Base-by-base conservation (phyloP, 768 basidiomycete genomes). In the Pisolithus albus region DNA sequence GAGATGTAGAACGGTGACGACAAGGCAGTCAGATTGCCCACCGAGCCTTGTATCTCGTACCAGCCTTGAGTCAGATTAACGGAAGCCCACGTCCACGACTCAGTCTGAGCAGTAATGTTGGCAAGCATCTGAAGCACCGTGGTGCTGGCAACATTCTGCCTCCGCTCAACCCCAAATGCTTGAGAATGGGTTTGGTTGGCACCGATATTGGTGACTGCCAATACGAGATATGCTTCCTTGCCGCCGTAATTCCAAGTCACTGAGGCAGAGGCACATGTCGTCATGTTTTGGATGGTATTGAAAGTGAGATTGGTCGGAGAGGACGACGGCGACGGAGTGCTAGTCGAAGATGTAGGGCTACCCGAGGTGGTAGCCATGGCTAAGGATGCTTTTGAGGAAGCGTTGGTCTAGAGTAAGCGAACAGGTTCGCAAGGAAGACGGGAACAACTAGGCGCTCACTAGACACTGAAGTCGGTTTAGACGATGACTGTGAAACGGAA, bases 41-140 rank as follows among this genome's bases (percentile, higher is more conserved):
- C 11, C 5, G 53, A 21, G 30, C 64, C 72, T 46, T 56, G 46
- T 41, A 75, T 45, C 11, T 55, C 42, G 57, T 84, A 84, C 72
- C 70, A 74, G 4, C 82, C 82, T 48, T 70, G 63, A 0, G 75
- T 61, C 21, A 81, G 62, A 52, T 70, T 69, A 45, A 84, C 79
- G 2, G 64, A 42, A 1, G 61, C 4, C 82, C 83, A 82, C 4
- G 58, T 64, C 62, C 65, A 80, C 23, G 43, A 30, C 24, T 15
- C 43, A 10, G 43, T 16, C 15, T 45, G 43, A 15, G 43, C 26
- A 45, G 16, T 45, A 8, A 45, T 26, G 43, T 28, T 45, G 28
- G 26, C 43, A 45, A 45, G 43, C 9, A 46, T 45, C 3, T 61
- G 43, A 2, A 60, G 52, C 13, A 72, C 47, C 16, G 46, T 34